phyloP scores from a whole-genome alignment of 306 rosid species.

The Trifolium subterraneum region DNA sequence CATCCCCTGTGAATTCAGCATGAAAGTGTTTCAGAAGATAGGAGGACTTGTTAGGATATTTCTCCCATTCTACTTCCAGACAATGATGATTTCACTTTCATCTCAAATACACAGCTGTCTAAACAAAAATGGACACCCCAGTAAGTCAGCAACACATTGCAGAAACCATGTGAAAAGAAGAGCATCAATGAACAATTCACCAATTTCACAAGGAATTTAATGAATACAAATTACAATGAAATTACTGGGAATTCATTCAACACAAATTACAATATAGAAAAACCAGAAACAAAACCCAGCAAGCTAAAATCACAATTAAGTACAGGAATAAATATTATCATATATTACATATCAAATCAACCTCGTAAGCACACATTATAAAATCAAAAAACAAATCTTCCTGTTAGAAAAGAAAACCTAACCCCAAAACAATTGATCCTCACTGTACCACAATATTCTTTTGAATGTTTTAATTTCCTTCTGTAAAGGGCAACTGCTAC shows the following conservation, averaged over 20 bases:
- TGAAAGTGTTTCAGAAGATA: not conserved
- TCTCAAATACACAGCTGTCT: conserved; percentile 19
- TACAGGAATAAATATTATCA: conserved; percentile 15
- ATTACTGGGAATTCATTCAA: conserved; percentile 8
- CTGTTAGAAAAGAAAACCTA: conserved; percentile 30
- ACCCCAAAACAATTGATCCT: conserved; percentile 30
- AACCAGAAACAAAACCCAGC: conserved; percentile 24
- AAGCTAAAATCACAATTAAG: conserved; percentile 12
- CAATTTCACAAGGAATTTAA: conserved; percentile 27
- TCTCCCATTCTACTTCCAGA: not conserved
- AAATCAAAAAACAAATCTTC: conserved; percentile 21
- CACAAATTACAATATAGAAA: conserved; percentile 30
- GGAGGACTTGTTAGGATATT: not conserved
- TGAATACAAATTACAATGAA: conserved; percentile 20
- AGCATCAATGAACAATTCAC: conserved; percentile 32
- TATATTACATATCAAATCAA: not conserved
- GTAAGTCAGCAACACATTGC: conserved; percentile 8
- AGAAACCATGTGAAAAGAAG: not conserved
- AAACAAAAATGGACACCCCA: not conserved
- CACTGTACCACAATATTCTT: conserved; percentile 14
- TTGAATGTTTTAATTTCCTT: conserved; percentile 17
- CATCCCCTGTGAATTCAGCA: no score
- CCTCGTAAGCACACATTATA: conserved; percentile 1
- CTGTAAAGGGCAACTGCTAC: conserved; percentile 4
- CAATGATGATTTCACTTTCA: not conserved